Base-by-base conservation (phyloP, 441 rosid genomes). In the Populus hybrid region DNA sequence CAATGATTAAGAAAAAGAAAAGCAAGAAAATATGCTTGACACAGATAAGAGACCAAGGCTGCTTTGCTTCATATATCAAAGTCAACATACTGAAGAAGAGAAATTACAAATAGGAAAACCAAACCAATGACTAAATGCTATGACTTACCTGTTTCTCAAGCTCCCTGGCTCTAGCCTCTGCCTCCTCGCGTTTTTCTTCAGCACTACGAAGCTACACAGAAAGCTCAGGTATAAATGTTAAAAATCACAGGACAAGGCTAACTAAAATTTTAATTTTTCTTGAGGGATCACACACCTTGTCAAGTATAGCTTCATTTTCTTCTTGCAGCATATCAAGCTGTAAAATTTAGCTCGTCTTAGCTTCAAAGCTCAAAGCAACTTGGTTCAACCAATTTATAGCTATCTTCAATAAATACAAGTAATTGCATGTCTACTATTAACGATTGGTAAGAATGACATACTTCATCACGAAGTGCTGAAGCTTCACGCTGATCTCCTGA, bases 401-500 rank as follows among this genome's bases (percentile, higher is more conserved):
- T 28, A 63, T 56, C 65, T 23, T 45, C 26, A 73, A 36, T 56
- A 75, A 56, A 73, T 31, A 35, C 69, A 53, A 53, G 24, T 66
- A 12, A 26, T 63, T 29, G 53, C 1, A 68, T 5, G 26, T 63
- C 36, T 20, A 40, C 71, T 33, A 63, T 71, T 69, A 73, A 80
- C 69, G 26, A 73, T 72, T n/a, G 63, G 35, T 68, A 77, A 76
- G 31, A 74, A 63, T 78, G 67, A 38, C 80, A 73, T 82, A 92
- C 94, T 88, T 96, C 99, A 89, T 96, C 99, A 76, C 88, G 97
- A 83, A 96, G 98, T 29, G 92, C 94, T 78, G 98, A 93, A 78
- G 98, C 90, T 88, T 92, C 96, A 20, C 81, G 93, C 79, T 86
- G 88, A 87, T 92, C 89, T 70, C 91, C 92, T 5, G 80, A 42